Conservation (phyloP, 345 rosid species). For the Clarkia xantiana region DNA sequence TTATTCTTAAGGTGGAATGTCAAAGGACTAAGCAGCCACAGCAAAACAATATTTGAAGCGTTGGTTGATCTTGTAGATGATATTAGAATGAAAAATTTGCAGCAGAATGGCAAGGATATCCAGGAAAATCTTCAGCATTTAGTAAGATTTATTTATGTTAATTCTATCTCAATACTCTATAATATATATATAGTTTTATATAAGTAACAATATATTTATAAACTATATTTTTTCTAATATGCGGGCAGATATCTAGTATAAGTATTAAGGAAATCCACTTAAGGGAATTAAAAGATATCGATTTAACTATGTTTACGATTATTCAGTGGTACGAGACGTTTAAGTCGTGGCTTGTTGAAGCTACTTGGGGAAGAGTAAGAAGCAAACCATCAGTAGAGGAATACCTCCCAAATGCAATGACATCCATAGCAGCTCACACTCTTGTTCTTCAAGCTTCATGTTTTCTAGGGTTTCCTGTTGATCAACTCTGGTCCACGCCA, state of each 20-base stretch:
- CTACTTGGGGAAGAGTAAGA: conserved; percentile 31
- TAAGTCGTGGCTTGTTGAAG: conserved; percentile 44
- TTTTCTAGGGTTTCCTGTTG: conserved; percentile 12
- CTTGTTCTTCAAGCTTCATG: conserved; percentile 26
- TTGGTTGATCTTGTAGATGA: conserved; percentile 31
- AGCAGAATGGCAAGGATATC: conserved; percentile 21
- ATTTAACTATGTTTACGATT: too few species aligned
- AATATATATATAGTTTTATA: too few species aligned
- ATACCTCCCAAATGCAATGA: conserved; percentile 24
- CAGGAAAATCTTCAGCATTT: conserved; percentile 19
- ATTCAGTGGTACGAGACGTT: conserved; percentile 61
- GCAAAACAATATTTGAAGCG: conserved; percentile 34
- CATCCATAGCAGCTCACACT: conserved; percentile 33
- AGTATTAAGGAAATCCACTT: too few species aligned
- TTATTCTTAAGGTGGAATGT: conserved; percentile 64
- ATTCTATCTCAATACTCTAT: too few species aligned
- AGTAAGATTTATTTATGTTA: conserved; percentile 13
- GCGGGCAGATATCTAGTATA: too few species aligned
- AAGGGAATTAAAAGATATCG: too few species aligned
- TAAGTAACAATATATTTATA: too few species aligned
- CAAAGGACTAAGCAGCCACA: conserved; percentile 23
- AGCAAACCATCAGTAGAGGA: neutral
- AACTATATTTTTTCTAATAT: too few species aligned
- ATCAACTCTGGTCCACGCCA: conserved; percentile 30
- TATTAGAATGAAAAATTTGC: conserved; percentile 12